A percentile compares a stretch with the other conserved stretches of the same genome.
phyloP scores from a whole-genome alignment of 257 asterid genomes.

The Cordia subcordata region DNA sequence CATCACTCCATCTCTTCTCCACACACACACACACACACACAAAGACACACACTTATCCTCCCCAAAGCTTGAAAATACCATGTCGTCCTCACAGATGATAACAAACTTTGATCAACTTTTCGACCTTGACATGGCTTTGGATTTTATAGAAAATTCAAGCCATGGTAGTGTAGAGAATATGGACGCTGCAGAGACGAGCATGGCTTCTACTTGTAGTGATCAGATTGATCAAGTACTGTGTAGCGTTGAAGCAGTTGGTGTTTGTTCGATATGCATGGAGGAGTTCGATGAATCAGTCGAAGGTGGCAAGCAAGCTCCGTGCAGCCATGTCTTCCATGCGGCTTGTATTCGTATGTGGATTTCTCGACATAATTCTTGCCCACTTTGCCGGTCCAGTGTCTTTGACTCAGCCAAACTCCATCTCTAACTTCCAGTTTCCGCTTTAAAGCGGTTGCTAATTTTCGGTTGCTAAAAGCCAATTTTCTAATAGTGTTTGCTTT shows the following conservation, averaged over 20 bases:
- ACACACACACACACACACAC: no score
- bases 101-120: constrained; percentile 17
- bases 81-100: background rate
- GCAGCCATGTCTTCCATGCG: constrained; percentile 15
- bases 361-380: constrained; percentile 18
- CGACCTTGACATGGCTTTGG: constrained; percentile 31
- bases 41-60: background rate
- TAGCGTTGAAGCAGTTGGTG: constrained; percentile 11
- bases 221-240: constrained; percentile 10
- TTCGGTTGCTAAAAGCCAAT: no score
- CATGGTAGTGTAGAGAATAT: background rate
- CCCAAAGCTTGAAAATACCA: background rate
- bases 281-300: background rate
- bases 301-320: constrained; percentile 13
- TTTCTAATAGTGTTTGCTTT: no score
- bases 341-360: constrained; percentile 13
- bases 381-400: constrained; percentile 15
- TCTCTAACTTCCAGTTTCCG: no score
- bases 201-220: background rate
- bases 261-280: constrained; percentile 13
- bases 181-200: background rate
- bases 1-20: no score
- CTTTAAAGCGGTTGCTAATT: no score
- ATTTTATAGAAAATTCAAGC: background rate
- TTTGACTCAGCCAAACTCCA: background rate